Base-by-base conservation (phyloP, 257 asterid genomes). In the Parsonsia alboflavescens region DNA sequence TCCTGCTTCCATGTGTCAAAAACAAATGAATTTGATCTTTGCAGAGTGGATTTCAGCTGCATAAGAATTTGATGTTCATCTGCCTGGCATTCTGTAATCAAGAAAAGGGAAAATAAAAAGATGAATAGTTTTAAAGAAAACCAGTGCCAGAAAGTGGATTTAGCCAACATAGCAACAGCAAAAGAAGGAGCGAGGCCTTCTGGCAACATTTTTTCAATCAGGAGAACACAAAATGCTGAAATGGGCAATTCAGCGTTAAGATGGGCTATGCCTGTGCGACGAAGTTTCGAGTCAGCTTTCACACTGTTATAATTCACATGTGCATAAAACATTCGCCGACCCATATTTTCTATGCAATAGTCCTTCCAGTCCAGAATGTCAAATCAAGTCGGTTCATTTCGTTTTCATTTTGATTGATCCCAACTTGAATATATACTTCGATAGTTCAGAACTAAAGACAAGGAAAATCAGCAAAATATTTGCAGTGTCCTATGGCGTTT, bases 1-100 rank as follows among this genome's bases (percentile, higher is more conserved):
- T 66, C 73, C 63, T 39, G 22, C 3, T 44, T 77, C 88, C 88
- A 84, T 63, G 84, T 28, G 69, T 77, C 70, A 41, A 84, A 82
- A 70, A 73, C 78, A 24, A 30, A 28, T 22, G 84, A 72, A n/a
- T 16, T 68, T n/a, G 75, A 44, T 64, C 24, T 67, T 41, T 58
- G 41, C 65, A 84, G 71, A 13, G 75, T 54, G 76, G 84, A 73
- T 78, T 84, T 84, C 58, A 84, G 73, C 36, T 77, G 76, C 81
- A 82, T 45, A 28, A 84, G 88, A 26, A 49, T 30, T 21, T 58
- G 70, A 33, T 69, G 69, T 8, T 84, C 88, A 70, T 79, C 68
- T 17, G 75, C 62, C 58, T 57, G 64, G 36, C 76, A 69, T 16
- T 39, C 48, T n/a, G 61, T 50, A 53, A 77, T 21, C 62, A 70